Evolutionary conservation across 2,329 filamentous ascomycete species (phyloP).

Genomic region (Teratosphaeria destructans): DNA sequence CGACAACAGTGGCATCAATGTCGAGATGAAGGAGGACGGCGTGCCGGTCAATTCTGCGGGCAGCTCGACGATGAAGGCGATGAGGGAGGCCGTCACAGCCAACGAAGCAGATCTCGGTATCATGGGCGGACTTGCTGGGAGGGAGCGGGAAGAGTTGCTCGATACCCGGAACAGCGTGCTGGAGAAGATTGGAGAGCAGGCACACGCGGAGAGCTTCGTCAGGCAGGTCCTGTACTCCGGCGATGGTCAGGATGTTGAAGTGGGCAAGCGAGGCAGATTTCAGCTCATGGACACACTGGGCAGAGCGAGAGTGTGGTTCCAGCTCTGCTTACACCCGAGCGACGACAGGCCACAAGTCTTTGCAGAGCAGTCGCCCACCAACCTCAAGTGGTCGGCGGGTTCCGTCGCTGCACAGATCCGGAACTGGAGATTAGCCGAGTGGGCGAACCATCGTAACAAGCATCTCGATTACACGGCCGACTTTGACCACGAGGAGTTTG

Average conservation of each 20-base stretch:
- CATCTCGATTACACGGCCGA: constrained; percentile 92
- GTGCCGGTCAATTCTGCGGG: constrained; percentile 63
- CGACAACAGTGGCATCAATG: constrained; percentile 82
- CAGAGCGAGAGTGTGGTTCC: constrained; percentile 90
- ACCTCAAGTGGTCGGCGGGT: constrained; percentile 86
- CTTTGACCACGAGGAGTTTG: constrained; percentile 89
- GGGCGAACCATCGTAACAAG: constrained; percentile 87
- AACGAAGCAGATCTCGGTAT: constrained; percentile 72
- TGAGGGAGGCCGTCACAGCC: constrained; percentile 69
- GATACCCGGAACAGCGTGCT: constrained; percentile 76
- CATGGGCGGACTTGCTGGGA: constrained; percentile 52
- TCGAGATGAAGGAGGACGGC: constrained; percentile 94
- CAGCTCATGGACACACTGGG: constrained; percentile 64
- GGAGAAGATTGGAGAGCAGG: constrained; percentile 75
- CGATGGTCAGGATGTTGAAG: constrained; percentile 64
- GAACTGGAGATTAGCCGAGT: constrained; percentile 87
- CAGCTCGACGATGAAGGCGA: constrained; percentile 77
- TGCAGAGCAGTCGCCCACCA: constrained; percentile 59
- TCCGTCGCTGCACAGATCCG: constrained; percentile 86
- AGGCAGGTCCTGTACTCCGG: constrained; percentile 72
- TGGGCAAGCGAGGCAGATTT: constrained; percentile 68
- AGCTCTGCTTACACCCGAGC: constrained; percentile 81
- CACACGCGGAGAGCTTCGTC: constrained; percentile 73
- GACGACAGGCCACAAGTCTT: constrained; percentile 71
- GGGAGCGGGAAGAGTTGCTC: constrained; percentile 65